phyloP scores from a whole-genome alignment of 2,329 filamentous ascomycete genomes.

The Trichoderma sp. region DNA sequence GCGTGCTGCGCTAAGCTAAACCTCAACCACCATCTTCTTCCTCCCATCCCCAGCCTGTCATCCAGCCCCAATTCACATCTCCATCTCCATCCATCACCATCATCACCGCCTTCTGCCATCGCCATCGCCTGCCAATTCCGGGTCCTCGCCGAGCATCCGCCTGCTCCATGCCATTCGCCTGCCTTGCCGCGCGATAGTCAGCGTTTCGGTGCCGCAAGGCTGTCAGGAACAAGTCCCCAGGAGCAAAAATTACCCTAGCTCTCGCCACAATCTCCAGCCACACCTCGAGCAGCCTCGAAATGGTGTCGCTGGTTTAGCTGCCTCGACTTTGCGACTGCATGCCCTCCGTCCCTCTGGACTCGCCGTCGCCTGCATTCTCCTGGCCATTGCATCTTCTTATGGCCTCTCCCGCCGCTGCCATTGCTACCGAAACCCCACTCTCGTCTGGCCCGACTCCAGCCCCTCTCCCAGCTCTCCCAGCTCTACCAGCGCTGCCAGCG shows the following conservation, averaged over 20 bases:
- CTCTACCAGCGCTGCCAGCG: too few species aligned
- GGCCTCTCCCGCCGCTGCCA: constrained; percentile 52
- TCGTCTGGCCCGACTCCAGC: constrained; percentile 35
- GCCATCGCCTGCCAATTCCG: constrained; percentile 7
- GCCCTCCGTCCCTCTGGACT: constrained; percentile 7
- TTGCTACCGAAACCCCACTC: constrained; percentile 51
- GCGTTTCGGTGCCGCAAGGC: not conserved
- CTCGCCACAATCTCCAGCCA: constrained; percentile 46
- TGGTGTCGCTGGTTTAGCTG: constrained; percentile 32
- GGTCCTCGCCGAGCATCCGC: not conserved
- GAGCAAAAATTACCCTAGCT: constrained; percentile 33
- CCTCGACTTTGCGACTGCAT: constrained; percentile 18
- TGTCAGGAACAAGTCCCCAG: not conserved
- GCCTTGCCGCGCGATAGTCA: not conserved
- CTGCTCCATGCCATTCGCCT: constrained; percentile 4
- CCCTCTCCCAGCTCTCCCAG: constrained; percentile 37
- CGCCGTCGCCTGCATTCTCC: constrained; percentile 3
- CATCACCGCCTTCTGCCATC: constrained; percentile 7
- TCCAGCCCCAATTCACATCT: constrained; percentile 8
- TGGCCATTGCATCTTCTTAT: constrained; percentile 35
- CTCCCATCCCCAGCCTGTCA: constrained; percentile 20
- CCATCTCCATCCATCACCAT: constrained; percentile 6
- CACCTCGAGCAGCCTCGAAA: constrained; percentile 38
- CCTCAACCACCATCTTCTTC: constrained; percentile 18
- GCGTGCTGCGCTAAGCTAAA: constrained; percentile 2